phyloP scores from a whole-genome alignment of 1,139 yeast species.

The Lodderomyces elongisporus region DNA sequence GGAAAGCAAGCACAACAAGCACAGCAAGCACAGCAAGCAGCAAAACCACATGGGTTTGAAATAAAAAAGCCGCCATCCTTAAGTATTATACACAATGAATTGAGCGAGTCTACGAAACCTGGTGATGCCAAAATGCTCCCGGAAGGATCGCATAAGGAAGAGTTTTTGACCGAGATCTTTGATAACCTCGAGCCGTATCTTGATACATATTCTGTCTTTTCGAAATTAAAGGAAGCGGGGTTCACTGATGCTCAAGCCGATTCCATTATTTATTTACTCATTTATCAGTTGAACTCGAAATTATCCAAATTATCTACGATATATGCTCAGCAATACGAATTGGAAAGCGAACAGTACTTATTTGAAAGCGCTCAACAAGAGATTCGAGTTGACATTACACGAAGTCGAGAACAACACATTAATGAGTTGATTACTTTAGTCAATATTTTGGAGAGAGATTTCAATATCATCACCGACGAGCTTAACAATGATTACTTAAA shows the following conservation, averaged over 20 bases:
- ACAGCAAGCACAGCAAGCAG: no score
- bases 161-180: conserved; percentile 30
- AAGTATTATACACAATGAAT: conserved; percentile 1
- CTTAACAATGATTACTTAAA: conserved; percentile 64
- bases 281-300: conserved; percentile 47
- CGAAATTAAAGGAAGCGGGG: conserved; percentile 38
- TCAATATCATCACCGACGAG: conserved; percentile 71
- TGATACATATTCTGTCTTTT: conserved; percentile 46
- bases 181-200: conserved; percentile 46
- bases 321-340: conserved; percentile 62
- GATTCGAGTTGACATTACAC: conserved; percentile 70
- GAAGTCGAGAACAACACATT: conserved; percentile 66
- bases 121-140: conserved; percentile 8
- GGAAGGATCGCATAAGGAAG: conserved; percentile 11
- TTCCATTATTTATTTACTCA: conserved; percentile 45
- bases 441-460: conserved; percentile 66
- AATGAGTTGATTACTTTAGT: conserved; percentile 65
- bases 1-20: no score
- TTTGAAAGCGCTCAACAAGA: conserved; percentile 94
- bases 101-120: conserved; percentile 3
- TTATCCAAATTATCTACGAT: conserved; percentile 54
- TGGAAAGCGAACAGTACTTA: conserved; percentile 81
- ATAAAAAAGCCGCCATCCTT: background rate
- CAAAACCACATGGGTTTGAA: background rate
- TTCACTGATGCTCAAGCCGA: conserved; percentile 54